Evolutionary conservation across 164 flowering plant species (phyloP), one percentile per base, ranked within the genome.

Genomic region (Taxillus chinensis): DNA sequence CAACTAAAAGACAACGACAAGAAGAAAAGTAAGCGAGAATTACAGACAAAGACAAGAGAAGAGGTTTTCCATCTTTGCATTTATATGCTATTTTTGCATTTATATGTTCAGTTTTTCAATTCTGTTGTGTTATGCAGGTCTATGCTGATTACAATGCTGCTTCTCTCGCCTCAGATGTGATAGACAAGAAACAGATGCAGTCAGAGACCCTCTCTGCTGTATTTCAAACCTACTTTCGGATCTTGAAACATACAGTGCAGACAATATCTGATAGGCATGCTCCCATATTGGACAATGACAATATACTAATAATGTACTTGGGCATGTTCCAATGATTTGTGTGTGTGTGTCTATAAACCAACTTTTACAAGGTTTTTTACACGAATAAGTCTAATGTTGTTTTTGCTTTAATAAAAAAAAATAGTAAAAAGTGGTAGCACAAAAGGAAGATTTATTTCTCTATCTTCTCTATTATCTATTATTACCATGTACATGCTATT

Each of bases 181-280:
- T 61, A 61, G 97, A 89, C 67, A 68, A 66, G 64, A 79, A 74
- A 75, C 73, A 66, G 61, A 82, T 88, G 80, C 99, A 93, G 71
- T 62, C 99, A 4, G 86, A 83, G 65, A 82, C 89, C 12, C 95
- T 93, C 56, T 78, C 97, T 67, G 83, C 91, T 73, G 86, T 93
- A 39, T 93, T 93, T 71, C 76, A 87, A 68, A 93, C 85, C 63
- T 90, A 84, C 66, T 93, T 93, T 56, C 97, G 99, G 15, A 76
- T 93, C 41, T 70, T 93, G 73, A 93, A 82, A 74, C 80, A 81
- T 63, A 58, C 90, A 5, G 65, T 82, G 80, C 76, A 71, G 46
- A 60, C 80, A 45, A 59, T 66, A 53, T 46, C 57, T 50, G 55
- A 64, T 61, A 83, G 86, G 96, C 86, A 6, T 67, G 72, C 60